Base-by-base conservation (phyloP, 2,329 filamentous ascomycete species). In the Cercospora zeae-maydis region DNA sequence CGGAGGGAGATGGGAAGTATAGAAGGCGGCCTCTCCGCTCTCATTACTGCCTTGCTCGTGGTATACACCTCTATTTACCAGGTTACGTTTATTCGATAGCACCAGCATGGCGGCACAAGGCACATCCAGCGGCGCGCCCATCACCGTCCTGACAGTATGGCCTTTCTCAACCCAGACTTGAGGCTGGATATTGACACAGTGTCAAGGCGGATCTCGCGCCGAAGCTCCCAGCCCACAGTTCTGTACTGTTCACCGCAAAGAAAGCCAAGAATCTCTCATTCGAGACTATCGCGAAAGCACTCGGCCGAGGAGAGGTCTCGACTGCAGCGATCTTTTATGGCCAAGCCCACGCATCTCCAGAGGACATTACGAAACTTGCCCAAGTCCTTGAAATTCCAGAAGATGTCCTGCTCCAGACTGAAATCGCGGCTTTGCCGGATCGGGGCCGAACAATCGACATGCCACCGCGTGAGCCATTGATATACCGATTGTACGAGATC, bases 401-500 rank as follows among this genome's bases (percentile, higher is more conserved):
- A 53, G 79, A 79, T 11, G 72, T 73, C 1, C 81, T 96, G 2
- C 59, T 61, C 24, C 80, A 83, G 59, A 78, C 81, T 3, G 85
- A 91, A 70, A 81, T 95, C 66, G 81, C 81, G 34, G 89, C 86
- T 0, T 93, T 90, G 72, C 93, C 92, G 0, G 91, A 96, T 75
- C 85, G 93, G 2, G 93, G 93, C 34, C 83, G 87, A 58, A 84
- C 88, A 0, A 86, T 91, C 1, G 89, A 92, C 62, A 93, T 95
- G 90, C 91, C 91, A 0, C 91, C 91, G 0, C 87, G 85, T 63
- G 92, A 96, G 75, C 92, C 92, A 4, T 78, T 96, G 69, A 93
- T 97, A 74, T 98, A 98, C 77, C 83, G 93, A 2, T 77, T 97
- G 63, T 97, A 92, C 76, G 93, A 98, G 82, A 90, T 97, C 74